phyloP scores from a whole-genome alignment of 306 rosid genomes.

The Trifolium fragiferum region DNA sequence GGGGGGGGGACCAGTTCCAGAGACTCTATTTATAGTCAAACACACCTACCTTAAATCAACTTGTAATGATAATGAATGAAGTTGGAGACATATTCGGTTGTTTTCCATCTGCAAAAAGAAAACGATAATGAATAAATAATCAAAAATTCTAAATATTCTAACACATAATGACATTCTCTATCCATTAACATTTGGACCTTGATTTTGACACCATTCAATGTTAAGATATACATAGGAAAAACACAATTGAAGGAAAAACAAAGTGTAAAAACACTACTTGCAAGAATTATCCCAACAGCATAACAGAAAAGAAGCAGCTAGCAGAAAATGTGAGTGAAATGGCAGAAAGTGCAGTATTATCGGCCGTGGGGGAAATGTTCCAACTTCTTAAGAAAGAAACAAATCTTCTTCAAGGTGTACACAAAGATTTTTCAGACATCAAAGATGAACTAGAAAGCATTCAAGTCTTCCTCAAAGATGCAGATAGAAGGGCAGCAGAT shows the following conservation, averaged over 20 bases:
- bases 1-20: too few relatives aligned
- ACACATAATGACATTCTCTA: too few relatives aligned
- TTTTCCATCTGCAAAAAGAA: not conserved
- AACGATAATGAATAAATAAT: not conserved
- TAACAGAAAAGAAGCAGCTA: not conserved
- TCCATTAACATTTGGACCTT: not conserved
- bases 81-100: not conserved
- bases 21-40: too few relatives aligned
- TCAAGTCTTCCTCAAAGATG: not conserved
- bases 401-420: not conserved
- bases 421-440: not conserved
- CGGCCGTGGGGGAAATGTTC: not conserved
- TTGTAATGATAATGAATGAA: too few relatives aligned
- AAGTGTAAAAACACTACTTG: not conserved
- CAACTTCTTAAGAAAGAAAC: not conserved
- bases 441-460: not conserved
- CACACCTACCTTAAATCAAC: too few relatives aligned
- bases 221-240: too few relatives aligned
- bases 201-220: too few relatives aligned
- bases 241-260: too few relatives aligned
- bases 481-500: not conserved
- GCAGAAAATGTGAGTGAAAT: not conserved
- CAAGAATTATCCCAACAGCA: too few relatives aligned
- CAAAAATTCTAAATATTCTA: not conserved
- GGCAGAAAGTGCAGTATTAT: not conserved